Evolutionary conservation across 352 stramenopile species (phyloP).

Genomic region (Poterioochromonas sp.): DNA sequence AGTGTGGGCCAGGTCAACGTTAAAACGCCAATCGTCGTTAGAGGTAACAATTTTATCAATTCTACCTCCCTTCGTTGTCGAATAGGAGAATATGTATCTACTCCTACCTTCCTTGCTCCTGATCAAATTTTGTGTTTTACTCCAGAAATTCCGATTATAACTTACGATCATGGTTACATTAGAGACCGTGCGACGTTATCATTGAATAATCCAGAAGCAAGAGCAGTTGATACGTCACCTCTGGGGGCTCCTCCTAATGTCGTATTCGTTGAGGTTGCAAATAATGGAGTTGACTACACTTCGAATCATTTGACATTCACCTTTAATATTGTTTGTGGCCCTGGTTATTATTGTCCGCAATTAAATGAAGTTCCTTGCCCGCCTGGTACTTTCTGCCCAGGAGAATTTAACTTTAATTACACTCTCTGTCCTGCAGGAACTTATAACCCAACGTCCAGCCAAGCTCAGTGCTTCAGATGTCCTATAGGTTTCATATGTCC

Average conservation of each 20-base stretch:
- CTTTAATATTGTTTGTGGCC: slow-evolving; percentile 60
- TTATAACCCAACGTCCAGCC: slow-evolving; percentile 70
- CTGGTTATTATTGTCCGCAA: slow-evolving; percentile 52
- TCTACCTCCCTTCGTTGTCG: slow-evolving; percentile 73
- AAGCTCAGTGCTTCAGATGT: slow-evolving; percentile 75
- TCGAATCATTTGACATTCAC: slow-evolving; percentile 61
- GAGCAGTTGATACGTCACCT: slow-evolving; percentile 6
- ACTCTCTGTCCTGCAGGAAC: slow-evolving; percentile 83
- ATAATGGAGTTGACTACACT: slow-evolving; percentile 87
- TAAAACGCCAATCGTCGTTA: slow-evolving; percentile 56
- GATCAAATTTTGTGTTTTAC: slow-evolving; percentile 78
- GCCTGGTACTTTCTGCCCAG: slow-evolving; percentile 62
- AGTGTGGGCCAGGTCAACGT: slow-evolving; percentile 35
- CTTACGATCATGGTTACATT: slow-evolving; percentile 42
- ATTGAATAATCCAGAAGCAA: slow-evolving; percentile 18
- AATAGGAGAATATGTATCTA: slow-evolving; percentile 62
- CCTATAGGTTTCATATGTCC: slow-evolving; percentile 87
- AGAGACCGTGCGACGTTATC: slow-evolving; percentile 17
- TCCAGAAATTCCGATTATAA: slow-evolving; percentile 42
- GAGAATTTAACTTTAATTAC: slow-evolving; percentile 72
- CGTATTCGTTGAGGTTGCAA: slow-evolving; percentile 75
- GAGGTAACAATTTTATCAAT: slow-evolving; percentile 76
- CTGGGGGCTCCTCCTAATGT: not conserved
- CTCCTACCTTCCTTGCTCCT: slow-evolving; percentile 70
- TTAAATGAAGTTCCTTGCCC: slow-evolving; percentile 55